Base-by-base conservation (phyloP, 441 rosid genomes). In the Populus hybrid region DNA sequence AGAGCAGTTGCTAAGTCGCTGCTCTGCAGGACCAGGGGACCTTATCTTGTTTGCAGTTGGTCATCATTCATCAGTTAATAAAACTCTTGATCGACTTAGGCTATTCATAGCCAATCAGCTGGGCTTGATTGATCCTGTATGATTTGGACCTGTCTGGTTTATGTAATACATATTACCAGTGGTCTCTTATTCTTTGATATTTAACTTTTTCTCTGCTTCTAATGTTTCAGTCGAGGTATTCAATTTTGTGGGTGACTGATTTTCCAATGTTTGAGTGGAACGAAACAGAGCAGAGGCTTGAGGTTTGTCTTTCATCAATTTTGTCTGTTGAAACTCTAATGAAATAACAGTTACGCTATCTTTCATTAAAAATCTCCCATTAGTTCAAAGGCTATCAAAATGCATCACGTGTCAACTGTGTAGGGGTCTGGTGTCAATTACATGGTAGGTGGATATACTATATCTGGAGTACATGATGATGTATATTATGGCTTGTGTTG, bases 181-280 rank as follows among this genome's bases (percentile, higher is more conserved):
- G 24, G 59, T 72, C 16, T 74, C 38, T 29, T 63, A n/a, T 78
- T 78, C 66, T 78, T 35, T 79, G 56, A 69, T 11, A 74, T 63
- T 11, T 74, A 42, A 50, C 11, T 68, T 70, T 35, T 78, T 72
- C 72, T 77, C 69, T 67, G 29, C 68, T 10, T 69, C 66, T 77
- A 68, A 76, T 78, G 56, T 82, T 81, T 80, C 74, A 95, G 97
- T 90, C 93, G 82, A 90, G 80, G 89, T 89, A 92, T 85, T 89
- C 97, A 56, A 90, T 95, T 79, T 87, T 95, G 16, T 95, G 99
- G 99, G 89, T 95, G 76, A 95, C 97, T 63, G 99, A 93, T 80
- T 95, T 95, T 84, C 98, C 99, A 8, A 91, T 95, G 98, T 95
- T 95, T 38, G 97, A 95, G 84, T 92, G 99, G 99, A 95, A 92